These are phyloP conservation scores for Punctularia strigosozonata DNA, from an alignment of 768 basidiomycete species.

Conservation along the genomic window DNA sequence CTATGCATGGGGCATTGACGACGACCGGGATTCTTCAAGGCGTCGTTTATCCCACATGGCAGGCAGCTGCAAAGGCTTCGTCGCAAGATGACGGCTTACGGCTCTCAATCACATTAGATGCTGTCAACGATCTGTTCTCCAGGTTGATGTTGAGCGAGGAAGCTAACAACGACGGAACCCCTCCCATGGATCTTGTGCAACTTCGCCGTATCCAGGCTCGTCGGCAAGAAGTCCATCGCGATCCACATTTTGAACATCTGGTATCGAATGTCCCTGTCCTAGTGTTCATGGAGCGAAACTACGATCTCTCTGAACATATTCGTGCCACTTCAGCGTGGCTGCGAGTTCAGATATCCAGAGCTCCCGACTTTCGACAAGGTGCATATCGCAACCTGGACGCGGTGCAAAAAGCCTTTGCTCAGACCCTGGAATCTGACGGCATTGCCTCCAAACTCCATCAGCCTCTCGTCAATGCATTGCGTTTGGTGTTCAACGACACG, in stretches of 20 bases:
- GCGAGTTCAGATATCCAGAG: conserved; percentile 47
- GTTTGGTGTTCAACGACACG: conserved; percentile 52
- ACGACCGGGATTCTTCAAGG: conserved; percentile 65
- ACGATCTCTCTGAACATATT: conserved; percentile 35
- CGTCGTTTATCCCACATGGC: conserved; percentile 73
- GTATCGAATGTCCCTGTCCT: conserved; percentile 56
- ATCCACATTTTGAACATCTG: conserved; percentile 53
- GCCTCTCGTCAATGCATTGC: conserved; percentile 53
- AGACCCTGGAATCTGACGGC: conserved; percentile 36
- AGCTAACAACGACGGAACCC: conserved; percentile 22
- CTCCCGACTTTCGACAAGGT: conserved; percentile 60
- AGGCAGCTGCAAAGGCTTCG: conserved; percentile 32
- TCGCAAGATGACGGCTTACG: conserved; percentile 24
- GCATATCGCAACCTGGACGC: conserved; percentile 67
- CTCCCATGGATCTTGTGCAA: conserved; percentile 45
- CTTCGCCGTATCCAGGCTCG: conserved; percentile 60
- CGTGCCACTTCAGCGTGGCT: conserved; percentile 38
- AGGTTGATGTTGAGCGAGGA: conserved; percentile 46
- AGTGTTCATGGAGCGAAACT: conserved; percentile 58
- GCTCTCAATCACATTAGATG: conserved; percentile 41
- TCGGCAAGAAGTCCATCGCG: conserved; percentile 53
- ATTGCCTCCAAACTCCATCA: conserved; percentile 43
- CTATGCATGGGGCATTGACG: conserved; percentile 54
- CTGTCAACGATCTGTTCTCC: conserved; percentile 53
- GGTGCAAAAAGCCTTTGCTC: conserved; percentile 58